Evolutionary conservation across 495 filamentous ascomycete genomes (phyloP).

Genomic region (Tuber melanosporum): DNA sequence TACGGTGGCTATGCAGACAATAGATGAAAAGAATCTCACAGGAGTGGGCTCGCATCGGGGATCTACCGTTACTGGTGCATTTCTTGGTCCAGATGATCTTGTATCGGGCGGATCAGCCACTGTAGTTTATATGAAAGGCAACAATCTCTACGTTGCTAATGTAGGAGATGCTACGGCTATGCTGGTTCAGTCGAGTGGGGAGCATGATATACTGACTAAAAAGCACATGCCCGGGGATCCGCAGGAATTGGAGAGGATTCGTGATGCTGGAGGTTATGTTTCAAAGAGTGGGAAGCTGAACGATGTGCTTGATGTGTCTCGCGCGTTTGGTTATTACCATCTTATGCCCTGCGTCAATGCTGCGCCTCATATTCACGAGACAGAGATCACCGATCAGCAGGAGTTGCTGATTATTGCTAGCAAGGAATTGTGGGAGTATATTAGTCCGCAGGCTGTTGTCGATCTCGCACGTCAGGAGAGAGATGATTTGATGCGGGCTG

Average conservation of each 20-base stretch:
- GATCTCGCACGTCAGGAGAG: constrained; percentile 81
- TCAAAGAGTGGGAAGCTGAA: constrained; percentile 90
- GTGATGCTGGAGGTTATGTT: constrained; percentile 90
- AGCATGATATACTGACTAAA: constrained; percentile 68
- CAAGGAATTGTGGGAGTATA: constrained; percentile 87
- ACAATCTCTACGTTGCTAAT: constrained; percentile 89
- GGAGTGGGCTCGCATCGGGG: constrained; percentile 48
- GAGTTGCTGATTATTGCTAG: constrained; percentile 90
- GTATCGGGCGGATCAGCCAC: constrained; percentile 86
- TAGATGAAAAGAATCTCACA: constrained; percentile 60
- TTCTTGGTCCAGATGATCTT: constrained; percentile 79
- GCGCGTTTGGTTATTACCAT: constrained; percentile 89
- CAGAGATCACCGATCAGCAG: constrained; percentile 78
- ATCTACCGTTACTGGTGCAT: constrained; percentile 54
- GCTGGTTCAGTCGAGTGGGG: constrained; percentile 79
- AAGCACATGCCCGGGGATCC: constrained; percentile 89
- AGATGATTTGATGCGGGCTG: constrained; percentile 86
- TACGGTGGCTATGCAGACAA: constrained; percentile 70
- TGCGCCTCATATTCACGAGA: constrained; percentile 72
- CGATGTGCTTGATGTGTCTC: constrained; percentile 80
- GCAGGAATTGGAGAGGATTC: constrained; percentile 76
- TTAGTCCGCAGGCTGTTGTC: constrained; percentile 80
- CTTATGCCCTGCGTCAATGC: constrained; percentile 90
- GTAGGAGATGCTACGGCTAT: constrained; percentile 93
- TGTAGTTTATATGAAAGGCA: constrained; percentile 77